Evolutionary conservation across 164 flowering plant genomes (phyloP), one percentile per base, ranked within the genome.

Genomic region (Vitis cinerea): DNA sequence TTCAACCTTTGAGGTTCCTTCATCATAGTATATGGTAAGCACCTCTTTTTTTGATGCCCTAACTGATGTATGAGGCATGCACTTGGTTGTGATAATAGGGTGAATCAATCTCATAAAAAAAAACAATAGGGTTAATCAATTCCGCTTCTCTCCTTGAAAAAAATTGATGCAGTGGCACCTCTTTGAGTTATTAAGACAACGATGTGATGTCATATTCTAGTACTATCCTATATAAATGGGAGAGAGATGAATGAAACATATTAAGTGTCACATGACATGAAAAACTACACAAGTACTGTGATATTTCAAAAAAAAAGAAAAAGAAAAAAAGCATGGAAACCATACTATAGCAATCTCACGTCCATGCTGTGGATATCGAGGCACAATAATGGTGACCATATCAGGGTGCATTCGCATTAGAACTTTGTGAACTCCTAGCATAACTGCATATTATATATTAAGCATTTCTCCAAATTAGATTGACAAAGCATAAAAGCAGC

Each of bases 291-390:
- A 9, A 7, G 13, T 5, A 16, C 31, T 23, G 1, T 23, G 49
- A 67, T 47, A 15, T 15, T 37, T 37, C 44, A 37, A 37, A 37
- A 37, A 37, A 37, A 37, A 37, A 37, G 0, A 6, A 3, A 68
- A 6, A 37, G 66, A 17, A 57, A 50, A 61, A 47, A 55, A 52
- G 71, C 3, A 52, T 48, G 27, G 69, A 71, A 73, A 77, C 12
- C 85, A 69, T 87, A 93, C 99, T 66, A 66, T 61, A 50, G 89
- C 84, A 59, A 93, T 83, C 63, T 88, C 83, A 63, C 68, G 76
- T 57, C 92, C 93, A 77, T 80, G 85, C 54, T 74, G 78, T 50
- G 99, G 98, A 82, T 91, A 81, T 29, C 99, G 92, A 59, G 99
- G 98, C 44, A 86, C 99, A 52, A 95, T 83, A 67, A 95, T 82